Evolutionary conservation across 345 rosid species (phyloP).

Genomic region (Erysimum cheiranthoides): DNA sequence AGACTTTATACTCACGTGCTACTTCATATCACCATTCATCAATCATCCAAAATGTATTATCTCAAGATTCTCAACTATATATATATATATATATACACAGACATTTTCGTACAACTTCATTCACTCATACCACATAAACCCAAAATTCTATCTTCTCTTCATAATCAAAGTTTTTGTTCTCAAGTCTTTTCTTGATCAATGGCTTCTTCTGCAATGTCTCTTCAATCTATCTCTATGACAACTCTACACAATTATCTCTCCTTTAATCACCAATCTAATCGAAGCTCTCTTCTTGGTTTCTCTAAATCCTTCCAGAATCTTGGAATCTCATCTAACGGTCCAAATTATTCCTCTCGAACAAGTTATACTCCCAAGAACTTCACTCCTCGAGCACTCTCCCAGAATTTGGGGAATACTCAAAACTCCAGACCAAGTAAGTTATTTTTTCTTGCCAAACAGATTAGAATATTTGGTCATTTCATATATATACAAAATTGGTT

Average conservation of each 20-base stretch:
- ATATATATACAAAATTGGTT: background rate
- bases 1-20: constrained; percentile 12
- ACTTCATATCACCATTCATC: background rate
- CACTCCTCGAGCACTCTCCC: constrained; percentile 25
- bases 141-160: constrained; percentile 1
- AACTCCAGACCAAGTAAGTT: constrained; percentile 37
- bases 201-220: constrained; percentile 34
- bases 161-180: background rate
- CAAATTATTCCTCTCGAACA: constrained; percentile 24
- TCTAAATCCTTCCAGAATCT: constrained; percentile 28
- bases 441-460: background rate
- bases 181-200: background rate
- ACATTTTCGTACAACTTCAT: constrained; percentile 20
- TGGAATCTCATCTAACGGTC: constrained; percentile 41
- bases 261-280: constrained; percentile 1
- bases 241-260: constrained; percentile 28
- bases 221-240: constrained; percentile 29
- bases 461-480: background rate
- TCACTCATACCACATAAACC: constrained; percentile 16
- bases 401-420: background rate
- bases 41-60: background rate
- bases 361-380: constrained; percentile 29
- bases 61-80: background rate
- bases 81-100: background rate
- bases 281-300: constrained; percentile 35